Conservation (phyloP, 2,329 filamentous ascomycete genomes). For the Xylariaceae sp. region DNA sequence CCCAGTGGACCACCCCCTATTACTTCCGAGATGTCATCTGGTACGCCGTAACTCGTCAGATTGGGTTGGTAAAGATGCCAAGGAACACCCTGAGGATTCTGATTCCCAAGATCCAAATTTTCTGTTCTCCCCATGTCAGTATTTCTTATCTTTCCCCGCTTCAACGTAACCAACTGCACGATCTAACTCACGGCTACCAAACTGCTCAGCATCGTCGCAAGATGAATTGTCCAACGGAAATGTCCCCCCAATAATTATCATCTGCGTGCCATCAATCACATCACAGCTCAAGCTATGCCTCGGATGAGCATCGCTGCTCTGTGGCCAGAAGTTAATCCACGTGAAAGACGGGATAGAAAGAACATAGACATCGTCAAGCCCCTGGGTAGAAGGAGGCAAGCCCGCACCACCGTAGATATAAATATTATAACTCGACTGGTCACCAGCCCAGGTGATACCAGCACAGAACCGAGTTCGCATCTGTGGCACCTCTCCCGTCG, state of each 20-base stretch:
- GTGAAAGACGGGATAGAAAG: conserved; percentile 61
- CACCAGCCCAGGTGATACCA: conserved; percentile 56
- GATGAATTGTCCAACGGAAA: conserved; percentile 43
- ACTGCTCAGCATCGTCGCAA: conserved; percentile 54
- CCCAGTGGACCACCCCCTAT: conserved; percentile 52
- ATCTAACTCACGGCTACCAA: conserved; percentile 46
- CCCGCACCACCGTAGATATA: conserved; percentile 61
- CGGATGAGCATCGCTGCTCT: conserved; percentile 46
- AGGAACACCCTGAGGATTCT: conserved; percentile 42
- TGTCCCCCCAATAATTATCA: conserved; percentile 61
- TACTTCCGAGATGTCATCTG: conserved; percentile 46
- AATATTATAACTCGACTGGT: conserved; percentile 64
- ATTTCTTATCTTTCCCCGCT: too few species aligned
- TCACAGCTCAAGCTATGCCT: conserved; percentile 54
- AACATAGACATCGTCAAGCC: conserved; percentile 62
- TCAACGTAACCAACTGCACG: too few species aligned
- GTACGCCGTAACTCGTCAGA: conserved; percentile 53
- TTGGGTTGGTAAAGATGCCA: conserved; percentile 53
- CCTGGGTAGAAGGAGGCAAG: conserved; percentile 44
- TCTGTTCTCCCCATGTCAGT: too few species aligned
- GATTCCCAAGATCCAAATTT: conserved; percentile 52
- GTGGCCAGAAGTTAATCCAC: conserved; percentile 57
- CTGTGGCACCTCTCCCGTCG: conserved; percentile 51
- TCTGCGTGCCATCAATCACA: conserved; percentile 55
- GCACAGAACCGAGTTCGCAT: conserved; percentile 59